Evolutionary conservation across 2,329 filamentous ascomycete species (phyloP).

Genomic region (Cercospora zeina): DNA sequence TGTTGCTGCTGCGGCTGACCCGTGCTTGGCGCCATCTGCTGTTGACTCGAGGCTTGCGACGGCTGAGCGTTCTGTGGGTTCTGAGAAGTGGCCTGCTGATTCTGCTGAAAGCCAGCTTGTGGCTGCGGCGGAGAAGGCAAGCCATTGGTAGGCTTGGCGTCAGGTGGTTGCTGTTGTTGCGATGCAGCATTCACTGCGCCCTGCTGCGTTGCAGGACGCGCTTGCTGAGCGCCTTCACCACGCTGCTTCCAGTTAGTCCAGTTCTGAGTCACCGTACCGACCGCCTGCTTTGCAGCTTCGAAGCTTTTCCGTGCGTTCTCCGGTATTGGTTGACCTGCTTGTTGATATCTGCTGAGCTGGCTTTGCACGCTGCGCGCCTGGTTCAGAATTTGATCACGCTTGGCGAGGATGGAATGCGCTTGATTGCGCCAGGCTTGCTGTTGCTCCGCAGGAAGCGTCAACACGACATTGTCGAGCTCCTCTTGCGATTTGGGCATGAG

Average conservation of each 20-base stretch:
- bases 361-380: conserved; percentile 18
- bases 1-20: conserved; percentile 27
- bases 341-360: conserved; percentile 19
- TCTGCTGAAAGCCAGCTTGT: conserved; percentile 27
- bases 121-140: conserved; percentile 26
- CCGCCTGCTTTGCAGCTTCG: conserved; percentile 22
- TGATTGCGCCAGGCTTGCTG: conserved; percentile 22
- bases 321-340: conserved; percentile 19
- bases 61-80: conserved; percentile 29
- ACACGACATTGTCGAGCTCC: conserved; percentile 18
- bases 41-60: conserved; percentile 34
- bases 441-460: conserved; percentile 19
- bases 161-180: conserved; percentile 27
- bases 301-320: conserved; percentile 21
- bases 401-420: conserved; percentile 18
- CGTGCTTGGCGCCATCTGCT: conserved; percentile 40
- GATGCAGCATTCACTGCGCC: conserved; percentile 28
- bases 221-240: conserved; percentile 25
- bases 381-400: conserved; percentile 23
- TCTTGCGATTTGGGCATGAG: conserved; percentile 19
- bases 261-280: conserved; percentile 21
- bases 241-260: conserved; percentile 25
- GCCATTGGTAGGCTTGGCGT: conserved; percentile 23
- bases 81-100: conserved; percentile 19
- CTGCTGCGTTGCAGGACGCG: conserved; percentile 28